These are phyloP conservation scores for Auriculariales sp. DNA, from an alignment of 768 basidiomycete genomes.

Conservation along the genomic window DNA sequence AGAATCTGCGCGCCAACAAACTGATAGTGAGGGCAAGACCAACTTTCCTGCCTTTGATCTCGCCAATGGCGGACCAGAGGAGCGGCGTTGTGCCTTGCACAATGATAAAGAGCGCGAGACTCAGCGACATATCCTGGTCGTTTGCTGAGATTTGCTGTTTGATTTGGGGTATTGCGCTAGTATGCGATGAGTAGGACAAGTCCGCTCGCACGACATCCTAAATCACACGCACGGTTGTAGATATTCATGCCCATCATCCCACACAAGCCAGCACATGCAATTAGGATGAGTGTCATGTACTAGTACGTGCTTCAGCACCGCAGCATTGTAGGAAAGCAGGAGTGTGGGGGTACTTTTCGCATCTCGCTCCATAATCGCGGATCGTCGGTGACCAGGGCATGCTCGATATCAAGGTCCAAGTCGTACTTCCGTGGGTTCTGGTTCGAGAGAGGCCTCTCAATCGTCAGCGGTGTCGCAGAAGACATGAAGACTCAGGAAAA, in stretches of 20 bases:
- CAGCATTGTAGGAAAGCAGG: slow-evolving; percentile 40
- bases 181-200: slow-evolving; percentile 50
- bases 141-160: slow-evolving; percentile 44
- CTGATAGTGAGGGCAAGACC: slow-evolving; percentile 12
- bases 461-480: slow-evolving; percentile 5
- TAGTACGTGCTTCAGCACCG: slow-evolving; percentile 47
- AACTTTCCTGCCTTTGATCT: slow-evolving; percentile 64
- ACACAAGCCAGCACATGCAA: slow-evolving; percentile 40
- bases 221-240: slow-evolving; percentile 55
- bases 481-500: slow-evolving; percentile 9
- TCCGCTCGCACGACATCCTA: slow-evolving; percentile 53
- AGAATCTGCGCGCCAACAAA: slow-evolving; percentile 6
- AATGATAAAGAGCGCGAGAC: slow-evolving; percentile 56
- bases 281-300: slow-evolving; percentile 30
- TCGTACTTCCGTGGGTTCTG: no score
- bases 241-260: slow-evolving; percentile 44
- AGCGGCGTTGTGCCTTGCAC: slow-evolving; percentile 56
- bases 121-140: slow-evolving; percentile 45
- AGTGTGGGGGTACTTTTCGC: slow-evolving; percentile 36
- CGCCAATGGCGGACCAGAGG: slow-evolving; percentile 54
- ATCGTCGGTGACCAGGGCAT: slow-evolving; percentile 35
- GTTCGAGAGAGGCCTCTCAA: no score
- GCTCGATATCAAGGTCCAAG: slow-evolving; percentile 24
- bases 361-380: slow-evolving; percentile 42
- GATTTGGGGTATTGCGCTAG: slow-evolving; percentile 52